Base-by-base conservation (phyloP, 1,284 basidiomycete genomes). In the Rhodotorula sp. region DNA sequence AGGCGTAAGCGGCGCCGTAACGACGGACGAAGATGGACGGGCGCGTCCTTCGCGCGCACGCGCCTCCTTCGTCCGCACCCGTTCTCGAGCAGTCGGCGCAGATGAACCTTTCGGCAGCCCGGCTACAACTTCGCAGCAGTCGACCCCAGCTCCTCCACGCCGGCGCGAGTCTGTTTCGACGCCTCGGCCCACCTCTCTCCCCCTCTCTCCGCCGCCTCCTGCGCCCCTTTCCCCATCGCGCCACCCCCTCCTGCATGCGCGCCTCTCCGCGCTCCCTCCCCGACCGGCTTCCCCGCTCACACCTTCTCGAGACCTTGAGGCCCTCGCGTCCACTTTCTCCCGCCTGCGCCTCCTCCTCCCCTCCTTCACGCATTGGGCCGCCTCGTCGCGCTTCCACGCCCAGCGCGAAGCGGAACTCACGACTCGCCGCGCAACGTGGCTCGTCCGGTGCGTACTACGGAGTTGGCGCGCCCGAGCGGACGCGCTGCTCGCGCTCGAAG, bases 181-280 rank as follows among this genome's bases (percentile, higher is more conserved):
- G 1, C 62, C 62, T 12, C 57, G 39, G 3, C 27, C 39, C n/a
- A 19, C 39, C n/a, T 17, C 57, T 0, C 15, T 25, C 37, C 22
- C 57, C 0, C 39, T 19, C 27, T 44, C 51, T 1, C 36, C 41
- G 21, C n/a, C 29, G n/a, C 39, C 53, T 13, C 61, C 36, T 8
- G 37, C 48, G 25, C 57, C 61, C 50, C 41, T 34, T 13, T 29
- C 36, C 8, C 19, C 25, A 27, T 29, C 64, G 8, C 50, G 51
- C 29, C 70, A 60, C 32, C 71, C 71, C 0, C 61, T 72, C 50
- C 61, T 69, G 3, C 22, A 53, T 19, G 60, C 51, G 0, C 63
- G 67, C 21, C 67, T 69, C 46, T 53, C 59, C 34, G 61, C 66
- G 7, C 61, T 29, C 61, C 21, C 60, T 66, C 46, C 36, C 59